phyloP scores from a whole-genome alignment of 352 stramenopile species.

The Salisapilia sapeloensis region DNA sequence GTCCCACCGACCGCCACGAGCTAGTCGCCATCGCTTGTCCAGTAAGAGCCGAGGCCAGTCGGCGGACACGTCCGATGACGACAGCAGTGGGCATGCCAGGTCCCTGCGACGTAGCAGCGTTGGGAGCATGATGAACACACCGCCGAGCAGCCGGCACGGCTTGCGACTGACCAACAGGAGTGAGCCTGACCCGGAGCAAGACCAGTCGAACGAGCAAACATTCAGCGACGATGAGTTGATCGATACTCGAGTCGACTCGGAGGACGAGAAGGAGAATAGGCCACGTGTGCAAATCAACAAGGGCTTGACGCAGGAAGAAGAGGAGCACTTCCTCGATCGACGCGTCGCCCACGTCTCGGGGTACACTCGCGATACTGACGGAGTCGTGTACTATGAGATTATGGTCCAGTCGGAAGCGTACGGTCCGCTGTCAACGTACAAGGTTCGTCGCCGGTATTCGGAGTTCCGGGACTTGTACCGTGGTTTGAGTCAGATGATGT shows the following conservation, averaged over 20 bases:
- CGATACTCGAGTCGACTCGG: conserved; percentile 2
- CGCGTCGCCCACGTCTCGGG: conserved; percentile 45
- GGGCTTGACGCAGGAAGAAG: too few species aligned
- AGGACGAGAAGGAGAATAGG: conserved; percentile 8
- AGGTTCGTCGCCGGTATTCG: conserved; percentile 56
- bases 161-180: neutral
- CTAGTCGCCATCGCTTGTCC: too few species aligned
- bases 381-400: conserved; percentile 67
- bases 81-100: too few species aligned
- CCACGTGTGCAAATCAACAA: too few species aligned
- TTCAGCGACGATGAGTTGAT: conserved; percentile 1
- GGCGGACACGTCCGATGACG: too few species aligned
- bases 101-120: conserved; percentile 7
- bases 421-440: conserved; percentile 59
- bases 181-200: neutral
- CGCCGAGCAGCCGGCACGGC: conserved; percentile 7
- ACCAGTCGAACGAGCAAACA: conserved; percentile 1
- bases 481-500: conserved; percentile 35
- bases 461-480: conserved; percentile 47
- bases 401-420: conserved; percentile 39
- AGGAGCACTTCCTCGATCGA: conserved; percentile 60
- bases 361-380: conserved; percentile 56
- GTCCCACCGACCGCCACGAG: too few species aligned
- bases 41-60: too few species aligned
- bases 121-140: conserved; percentile 6